Base-by-base conservation (phyloP, 305 asterid genomes). In the Fraxinus nigra region DNA sequence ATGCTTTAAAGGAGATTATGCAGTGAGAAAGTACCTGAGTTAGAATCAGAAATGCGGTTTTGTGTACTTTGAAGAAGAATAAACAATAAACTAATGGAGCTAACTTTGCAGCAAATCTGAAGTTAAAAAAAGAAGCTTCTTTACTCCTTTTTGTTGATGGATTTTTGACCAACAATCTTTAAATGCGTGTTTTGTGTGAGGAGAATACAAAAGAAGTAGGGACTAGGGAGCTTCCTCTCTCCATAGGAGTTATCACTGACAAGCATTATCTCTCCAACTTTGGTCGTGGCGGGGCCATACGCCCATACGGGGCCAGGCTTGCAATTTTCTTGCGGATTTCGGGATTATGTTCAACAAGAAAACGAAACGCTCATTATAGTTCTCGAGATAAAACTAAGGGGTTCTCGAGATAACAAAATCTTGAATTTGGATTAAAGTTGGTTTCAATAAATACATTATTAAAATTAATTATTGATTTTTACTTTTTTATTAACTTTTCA, bases 51-150 rank as follows among this genome's bases (percentile, higher is more conserved):
- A 77, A 77, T 67, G 85, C 83, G 81, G 61, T 72, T 67, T 75
- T 61, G 24, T 61, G 72, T 61, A 61, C 72, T 20, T 61, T 3
- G 70, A 80, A 73, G 67, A 43, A 48, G 22, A 61, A 24, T 61
- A 61, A 61, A 61, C 4, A 61, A 24, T 61, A 61, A 61, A 61
- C 4, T 20, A 22, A 61, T 22, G 14, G 22, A 61, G 16, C 3
- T 26, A 7, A 75, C 24, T 84, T 84, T 33, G 83, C 59, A 81
- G 85, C 84, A 83, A 85, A 83, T 87, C 85, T 83, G 87, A 80
- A 82, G 85, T 82, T 67, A 7, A 32, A 83, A 70, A 79, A 78
- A 37, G 85, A 82, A 88, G 86, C 85, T 87, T 85, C 88, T 67
- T 59, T 59, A 59, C 69, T 59, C 14, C 72, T 61, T 61, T 61